Base-by-base conservation (phyloP, 768 basidiomycete species). In the Suillus subluteus region DNA sequence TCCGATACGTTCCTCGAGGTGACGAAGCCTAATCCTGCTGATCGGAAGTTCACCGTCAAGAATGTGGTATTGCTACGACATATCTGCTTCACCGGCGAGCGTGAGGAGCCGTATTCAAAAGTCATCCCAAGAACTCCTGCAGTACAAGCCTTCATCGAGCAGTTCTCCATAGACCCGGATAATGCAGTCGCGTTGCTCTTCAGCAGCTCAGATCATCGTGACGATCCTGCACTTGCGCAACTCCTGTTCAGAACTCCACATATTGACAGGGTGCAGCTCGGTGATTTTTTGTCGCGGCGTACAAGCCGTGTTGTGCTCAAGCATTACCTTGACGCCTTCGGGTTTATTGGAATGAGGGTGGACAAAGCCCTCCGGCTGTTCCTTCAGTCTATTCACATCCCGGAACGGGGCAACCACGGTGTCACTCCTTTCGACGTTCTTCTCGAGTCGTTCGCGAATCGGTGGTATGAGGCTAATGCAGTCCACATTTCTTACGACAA, bases 401-500 rank as follows among this genome's bases (percentile, higher is more conserved):
- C 89, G 8, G 72, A 80, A 37, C 82, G 84, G 44, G 63, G 77
- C 18, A 68, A 69, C 5, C 77, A 78, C 43, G 78, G 73, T 64
- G 52, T 62, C 40, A 69, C 30, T 26, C 73, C 78, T 13, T 70
- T 88, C 46, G 84, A 87, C 66, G 84, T 89, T 70, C 81, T 98
- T 2, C 83, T 98, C 38, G 89, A 93, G 71, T 86, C 90, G 12
- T 95, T 99, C 74, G 92, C 95, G 16, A 84, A 87, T 70, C 86
- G 92, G 37, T 99, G 96, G 93, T 93, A 94, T 72, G 92, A 95
- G 67, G 91, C 93, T 23, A 99, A 99, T 73, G 86, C 88, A 7
- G 82, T 84, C 58, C 83, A 86, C 32, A 88, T 95, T 32, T 86
- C 91, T 3, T 96, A 90, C 73, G 92, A 95, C 80, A 91, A 88